phyloP scores from a whole-genome alignment of 1,284 basidiomycete genomes.

The Gomphus sp. region DNA sequence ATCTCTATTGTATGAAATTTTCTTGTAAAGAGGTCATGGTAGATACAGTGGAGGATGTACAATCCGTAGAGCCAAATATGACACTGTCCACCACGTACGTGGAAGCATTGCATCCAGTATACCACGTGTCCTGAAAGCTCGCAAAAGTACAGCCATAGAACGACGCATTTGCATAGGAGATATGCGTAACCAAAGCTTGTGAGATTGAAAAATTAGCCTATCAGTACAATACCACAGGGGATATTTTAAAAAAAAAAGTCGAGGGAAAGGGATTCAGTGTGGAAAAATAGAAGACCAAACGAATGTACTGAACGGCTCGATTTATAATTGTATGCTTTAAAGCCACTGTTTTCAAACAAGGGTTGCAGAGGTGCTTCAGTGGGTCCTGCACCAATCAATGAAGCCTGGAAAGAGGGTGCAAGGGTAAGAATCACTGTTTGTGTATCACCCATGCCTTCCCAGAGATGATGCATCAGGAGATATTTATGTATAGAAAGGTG shows the following conservation, averaged over 20 bases:
- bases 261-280: background rate
- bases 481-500: background rate
- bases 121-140: conserved; percentile 62
- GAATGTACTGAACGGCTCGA: conserved; percentile 39
- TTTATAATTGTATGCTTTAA: conserved; percentile 63
- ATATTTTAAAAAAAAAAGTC: too few relatives aligned
- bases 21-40: background rate
- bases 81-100: conserved; percentile 55
- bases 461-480: background rate
- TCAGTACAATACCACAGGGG: background rate
- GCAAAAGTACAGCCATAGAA: conserved; percentile 59
- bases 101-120: conserved; percentile 48
- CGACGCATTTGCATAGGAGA: conserved; percentile 54
- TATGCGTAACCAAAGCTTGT: conserved; percentile 50
- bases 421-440: conserved; percentile 45
- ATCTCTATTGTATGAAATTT: conserved; percentile 29
- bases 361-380: conserved; percentile 47
- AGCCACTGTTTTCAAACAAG: conserved; percentile 45
- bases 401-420: conserved; percentile 36
- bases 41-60: conserved; percentile 25
- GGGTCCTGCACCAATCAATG: conserved; percentile 47
- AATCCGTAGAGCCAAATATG: conserved; percentile 56
- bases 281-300: background rate
- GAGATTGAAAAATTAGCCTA: conserved; percentile 50
- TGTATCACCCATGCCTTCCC: conserved; percentile 38